Percentiles rank a stretch among this genome's conserved stretches.
phyloP scores from a whole-genome alignment of 176 grass and related monocot species.

The Phyllostachys edulis region DNA sequence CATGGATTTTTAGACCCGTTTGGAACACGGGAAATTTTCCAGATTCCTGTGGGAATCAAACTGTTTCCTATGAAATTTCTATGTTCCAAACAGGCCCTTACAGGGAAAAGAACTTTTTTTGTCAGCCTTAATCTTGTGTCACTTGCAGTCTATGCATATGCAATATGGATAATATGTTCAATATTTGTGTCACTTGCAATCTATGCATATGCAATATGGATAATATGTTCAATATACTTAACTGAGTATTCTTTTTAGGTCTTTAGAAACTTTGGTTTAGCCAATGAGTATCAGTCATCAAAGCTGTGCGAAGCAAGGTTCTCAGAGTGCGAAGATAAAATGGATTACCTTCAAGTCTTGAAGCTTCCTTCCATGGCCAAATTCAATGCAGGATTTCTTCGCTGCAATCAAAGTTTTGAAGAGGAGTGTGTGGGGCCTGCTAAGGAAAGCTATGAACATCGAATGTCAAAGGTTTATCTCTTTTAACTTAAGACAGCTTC shows the following conservation, averaged over 20 bases:
- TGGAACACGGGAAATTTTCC: background rate
- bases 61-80: background rate
- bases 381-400: constrained; percentile 79
- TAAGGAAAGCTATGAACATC: constrained; percentile 59
- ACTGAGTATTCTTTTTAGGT: constrained; percentile 47
- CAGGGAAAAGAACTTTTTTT: background rate
- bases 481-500: background rate
- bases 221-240: constrained; percentile 4
- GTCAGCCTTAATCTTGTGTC: background rate
- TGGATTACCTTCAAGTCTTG: constrained; percentile 85
- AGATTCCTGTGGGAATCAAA: background rate
- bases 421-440: constrained; percentile 69
- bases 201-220: background rate
- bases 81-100: background rate
- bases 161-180: background rate
- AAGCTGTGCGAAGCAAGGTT: constrained; percentile 80
- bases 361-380: constrained; percentile 98
- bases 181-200: background rate
- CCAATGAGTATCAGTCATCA: constrained; percentile 91
- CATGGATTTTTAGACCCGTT: background rate
- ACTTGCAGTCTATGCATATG: background rate
- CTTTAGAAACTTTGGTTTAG: constrained; percentile 55
- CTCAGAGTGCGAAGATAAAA: constrained; percentile 85
- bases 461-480: constrained; percentile 66
- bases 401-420: constrained; percentile 78